Percentiles rank a stretch among this genome's conserved stretches.
phyloP scores from a whole-genome alignment of 192 early-diverging fungal genomes.

The Oehlia diaphana region DNA sequence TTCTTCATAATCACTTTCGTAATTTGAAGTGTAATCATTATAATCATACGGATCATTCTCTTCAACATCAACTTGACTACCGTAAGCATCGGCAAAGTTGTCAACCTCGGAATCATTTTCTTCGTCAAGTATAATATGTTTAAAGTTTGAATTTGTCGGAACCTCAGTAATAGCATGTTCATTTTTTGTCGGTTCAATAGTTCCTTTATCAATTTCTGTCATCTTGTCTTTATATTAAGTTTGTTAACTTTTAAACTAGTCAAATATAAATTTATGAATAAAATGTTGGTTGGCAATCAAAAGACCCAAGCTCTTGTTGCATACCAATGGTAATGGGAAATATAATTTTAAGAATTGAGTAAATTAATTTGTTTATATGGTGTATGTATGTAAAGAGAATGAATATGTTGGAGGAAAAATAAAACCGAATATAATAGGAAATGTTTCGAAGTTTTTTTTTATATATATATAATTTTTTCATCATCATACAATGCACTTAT shows the following conservation, averaged over 20 bases:
- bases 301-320: conserved; percentile 8
- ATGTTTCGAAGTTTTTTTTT: no score
- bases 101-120: not conserved
- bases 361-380: no score
- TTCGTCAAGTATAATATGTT: not conserved
- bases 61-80: conserved; percentile 1
- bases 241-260: not conserved
- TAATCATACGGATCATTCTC: not conserved
- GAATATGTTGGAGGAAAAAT: no score
- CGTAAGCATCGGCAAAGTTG: not conserved
- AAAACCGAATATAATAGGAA: no score
- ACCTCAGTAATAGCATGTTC: not conserved
- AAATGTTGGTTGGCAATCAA: conserved; percentile 7
- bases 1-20: not conserved
- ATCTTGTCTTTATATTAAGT: not conserved
- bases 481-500: no score
- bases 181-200: conserved; percentile 1
- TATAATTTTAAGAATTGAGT: no score
- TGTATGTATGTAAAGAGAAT: no score
- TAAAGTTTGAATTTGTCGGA: not conserved
- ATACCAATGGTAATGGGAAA: not conserved
- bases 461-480: no score
- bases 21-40: conserved; percentile 1
- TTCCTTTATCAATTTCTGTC: not conserved
- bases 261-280: not conserved